These are phyloP conservation scores for Cornus suecica DNA, from an alignment of 148 eudicot genomes.

Conservation along the genomic window DNA sequence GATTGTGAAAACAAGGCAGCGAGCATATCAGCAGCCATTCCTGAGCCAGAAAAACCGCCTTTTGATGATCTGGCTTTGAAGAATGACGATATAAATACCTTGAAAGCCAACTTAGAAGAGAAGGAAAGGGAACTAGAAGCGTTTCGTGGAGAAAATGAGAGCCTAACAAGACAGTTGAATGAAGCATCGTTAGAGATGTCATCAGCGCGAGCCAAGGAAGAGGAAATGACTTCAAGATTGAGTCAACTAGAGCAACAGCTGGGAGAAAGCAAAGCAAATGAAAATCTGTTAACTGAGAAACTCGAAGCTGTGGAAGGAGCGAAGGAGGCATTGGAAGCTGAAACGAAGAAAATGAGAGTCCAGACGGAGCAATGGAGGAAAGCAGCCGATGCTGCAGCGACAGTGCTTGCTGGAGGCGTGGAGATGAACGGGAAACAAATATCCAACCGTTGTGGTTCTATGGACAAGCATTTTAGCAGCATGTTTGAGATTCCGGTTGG, in stretches of 20 bases:
- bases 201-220: constrained; percentile 32
- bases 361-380: constrained; percentile 99
- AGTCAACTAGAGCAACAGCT: constrained; percentile 38
- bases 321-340: constrained; percentile 55
- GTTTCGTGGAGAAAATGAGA: constrained; percentile 41
- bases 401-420: constrained; percentile 58
- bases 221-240: constrained; percentile 34
- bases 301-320: constrained; percentile 39
- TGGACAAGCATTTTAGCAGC: constrained; percentile 68
- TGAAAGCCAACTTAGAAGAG: constrained; percentile 46
- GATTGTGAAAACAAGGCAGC: constrained; percentile 25
- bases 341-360: constrained; percentile 84
- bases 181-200: constrained; percentile 37
- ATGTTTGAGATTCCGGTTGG: constrained; percentile 35
- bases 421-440: constrained; percentile 50
- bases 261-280: constrained; percentile 37
- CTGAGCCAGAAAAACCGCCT: constrained; percentile 21
- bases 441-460: constrained; percentile 73
- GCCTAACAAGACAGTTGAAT: constrained; percentile 41
- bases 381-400: constrained; percentile 91
- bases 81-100: constrained; percentile 39
- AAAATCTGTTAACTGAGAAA: constrained; percentile 35
- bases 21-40: not conserved
- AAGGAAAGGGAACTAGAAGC: constrained; percentile 46
- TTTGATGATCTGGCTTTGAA: constrained; percentile 41